Conservation (phyloP, 805 yeast species). For the Isabelozyma pseudorhagii region DNA sequence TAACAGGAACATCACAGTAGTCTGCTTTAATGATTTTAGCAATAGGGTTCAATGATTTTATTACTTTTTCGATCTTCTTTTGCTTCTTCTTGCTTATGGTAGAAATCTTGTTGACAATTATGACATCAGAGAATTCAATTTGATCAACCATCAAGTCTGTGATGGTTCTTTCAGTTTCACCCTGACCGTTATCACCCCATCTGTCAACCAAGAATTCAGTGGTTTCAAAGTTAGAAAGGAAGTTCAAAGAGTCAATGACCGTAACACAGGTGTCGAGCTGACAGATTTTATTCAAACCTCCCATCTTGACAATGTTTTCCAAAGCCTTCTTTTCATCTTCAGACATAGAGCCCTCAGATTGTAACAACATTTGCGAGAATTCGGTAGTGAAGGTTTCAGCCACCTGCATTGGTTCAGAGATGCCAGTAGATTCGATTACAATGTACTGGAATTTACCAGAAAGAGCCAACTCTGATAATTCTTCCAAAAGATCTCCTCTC, state of each 20-base stretch:
- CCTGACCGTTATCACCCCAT: constrained; percentile 36
- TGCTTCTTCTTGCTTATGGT: constrained; percentile 20
- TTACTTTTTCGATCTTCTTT: constrained; percentile 26
- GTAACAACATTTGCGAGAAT: constrained; percentile 32
- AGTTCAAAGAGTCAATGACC: constrained; percentile 42
- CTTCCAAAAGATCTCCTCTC: constrained; percentile 45
- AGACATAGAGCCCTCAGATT: constrained; percentile 14
- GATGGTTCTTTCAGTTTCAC: constrained; percentile 42
- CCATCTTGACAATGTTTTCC: constrained; percentile 26
- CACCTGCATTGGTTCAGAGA: constrained; percentile 49
- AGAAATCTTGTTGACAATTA: constrained; percentile 39
- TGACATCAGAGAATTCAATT: constrained; percentile 44
- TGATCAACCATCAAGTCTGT: constrained; percentile 47
- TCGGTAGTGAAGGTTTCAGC: constrained; percentile 48
- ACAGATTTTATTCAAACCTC: constrained; percentile 40
- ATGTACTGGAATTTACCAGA: constrained; percentile 38
- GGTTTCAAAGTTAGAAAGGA: constrained; percentile 40
- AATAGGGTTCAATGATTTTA: constrained; percentile 37
- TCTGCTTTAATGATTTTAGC: constrained; percentile 36
- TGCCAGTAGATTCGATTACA: constrained; percentile 46
- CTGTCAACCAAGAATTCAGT: constrained; percentile 40
- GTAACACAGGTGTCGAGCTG: constrained; percentile 46
- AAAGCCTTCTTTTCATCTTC: constrained; percentile 15
- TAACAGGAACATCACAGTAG: constrained; percentile 34
- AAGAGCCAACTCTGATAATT: constrained; percentile 33